Base-by-base conservation (phyloP, 208 protist genomes). In the Sergeia podlipaevii region DNA sequence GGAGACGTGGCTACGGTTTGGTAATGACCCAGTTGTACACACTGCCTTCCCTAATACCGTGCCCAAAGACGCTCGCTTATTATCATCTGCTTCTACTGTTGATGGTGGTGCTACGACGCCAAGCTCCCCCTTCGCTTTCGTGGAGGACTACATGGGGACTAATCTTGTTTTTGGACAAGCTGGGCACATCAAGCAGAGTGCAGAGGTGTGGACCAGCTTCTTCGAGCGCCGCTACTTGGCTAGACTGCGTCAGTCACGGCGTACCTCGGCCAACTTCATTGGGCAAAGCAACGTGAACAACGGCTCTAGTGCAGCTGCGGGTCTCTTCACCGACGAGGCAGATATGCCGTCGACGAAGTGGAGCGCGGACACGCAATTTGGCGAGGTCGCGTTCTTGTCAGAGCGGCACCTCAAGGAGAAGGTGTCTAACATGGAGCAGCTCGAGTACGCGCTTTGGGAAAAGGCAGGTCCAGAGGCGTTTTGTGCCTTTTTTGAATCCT, bases 111-210 rank as follows among this genome's bases (percentile, higher is more conserved):
- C 34, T 13, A n/a, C 29, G 10, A 33, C 59, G 13, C 48, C 46
- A 17, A 56, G 24, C 17, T 93, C 86, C 7, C 87, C 87, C 2
- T 95, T 95, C 51, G 70, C 75, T 1, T 80, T 78, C 24, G 83
- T 85, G 13, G 83, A 95, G 63, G 88, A 95, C 54, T 90, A 91
- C 70, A 80, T 86, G 72, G 88, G 88, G 32, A 87, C 88, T 15
- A 92, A 95, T 57, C 59, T 92, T 42, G 66, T 91, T 10, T 70
- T 67, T 24, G 70, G 70, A 2, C 49, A 60, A 10, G 30, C 44
- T 1, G 76, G 62, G 24, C 75, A 81, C 48, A 68, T 74, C 27
- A 3, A 59, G 44, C 80, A 94, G 55, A 90, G 83, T 42, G 69
- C 69, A 3, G 64, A 50, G 42, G 45, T 95, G 51, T 95, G 88